Evolutionary conservation across 2,329 filamentous ascomycete species (phyloP).

Genomic region (Botryosphaeria dothidea): DNA sequence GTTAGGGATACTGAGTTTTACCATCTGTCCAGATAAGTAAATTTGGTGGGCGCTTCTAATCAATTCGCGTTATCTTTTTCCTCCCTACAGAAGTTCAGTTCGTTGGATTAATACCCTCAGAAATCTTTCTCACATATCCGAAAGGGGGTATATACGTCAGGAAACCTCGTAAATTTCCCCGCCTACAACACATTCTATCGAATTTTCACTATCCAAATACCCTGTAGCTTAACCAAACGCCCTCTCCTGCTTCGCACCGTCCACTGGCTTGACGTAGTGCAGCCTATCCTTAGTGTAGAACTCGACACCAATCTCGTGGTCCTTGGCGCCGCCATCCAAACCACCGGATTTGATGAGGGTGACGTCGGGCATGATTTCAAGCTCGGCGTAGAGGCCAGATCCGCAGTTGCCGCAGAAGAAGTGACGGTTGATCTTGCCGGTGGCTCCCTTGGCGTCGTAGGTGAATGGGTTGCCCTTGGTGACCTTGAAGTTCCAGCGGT

Average conservation of each 20-base stretch:
- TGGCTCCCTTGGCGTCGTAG: conserved; percentile 50
- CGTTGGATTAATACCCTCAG: too few relatives aligned
- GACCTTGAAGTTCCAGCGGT: conserved; percentile 49
- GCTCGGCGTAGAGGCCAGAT: conserved; percentile 30
- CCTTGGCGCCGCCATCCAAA: conserved; percentile 51
- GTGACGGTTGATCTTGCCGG: conserved; percentile 58
- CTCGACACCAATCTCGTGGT: conserved; percentile 50
- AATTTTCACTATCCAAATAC: too few relatives aligned
- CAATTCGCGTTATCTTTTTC: too few relatives aligned
- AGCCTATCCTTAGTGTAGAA: conserved; percentile 56
- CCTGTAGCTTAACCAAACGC: conserved; percentile 30
- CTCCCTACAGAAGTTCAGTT: too few relatives aligned
- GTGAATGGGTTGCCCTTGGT: conserved; percentile 52
- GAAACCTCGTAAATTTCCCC: too few relatives aligned
- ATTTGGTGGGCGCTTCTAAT: too few relatives aligned
- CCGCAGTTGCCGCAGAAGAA: conserved; percentile 58
- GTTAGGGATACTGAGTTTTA: too few relatives aligned
- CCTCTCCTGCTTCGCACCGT: conserved; percentile 52
- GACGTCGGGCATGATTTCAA: conserved; percentile 56
- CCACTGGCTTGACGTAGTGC: conserved; percentile 43
- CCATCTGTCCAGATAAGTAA: too few relatives aligned
- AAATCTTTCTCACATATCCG: too few relatives aligned
- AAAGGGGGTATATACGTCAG: too few relatives aligned
- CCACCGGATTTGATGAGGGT: conserved; percentile 54
- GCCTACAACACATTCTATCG: too few relatives aligned